Evolutionary conservation across 208 protist species (phyloP), one percentile per base, ranked within the genome.

Genomic region (Borovskyia barvae): DNA sequence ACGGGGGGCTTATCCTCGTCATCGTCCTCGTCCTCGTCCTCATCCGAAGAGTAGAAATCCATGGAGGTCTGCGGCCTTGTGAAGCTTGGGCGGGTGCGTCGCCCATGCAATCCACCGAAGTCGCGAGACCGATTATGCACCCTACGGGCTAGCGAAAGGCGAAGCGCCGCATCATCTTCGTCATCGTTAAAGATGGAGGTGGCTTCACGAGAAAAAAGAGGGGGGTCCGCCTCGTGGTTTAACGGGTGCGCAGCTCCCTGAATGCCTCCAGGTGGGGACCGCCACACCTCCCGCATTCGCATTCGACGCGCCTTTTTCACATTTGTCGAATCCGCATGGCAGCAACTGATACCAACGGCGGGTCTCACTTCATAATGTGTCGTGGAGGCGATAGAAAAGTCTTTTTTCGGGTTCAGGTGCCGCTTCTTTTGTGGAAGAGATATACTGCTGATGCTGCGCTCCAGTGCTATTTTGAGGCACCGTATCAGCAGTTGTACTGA

Each of bases 401-500:
- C 90, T 24, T 67, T 77, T 42, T 80, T 56, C 8, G 87, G 76
- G 59, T 94, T 84, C 19, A 96, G 74, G 2, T 83, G 73, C 8
- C 90, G 80, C 59, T 86, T 72, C 47, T 94, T 94, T 33, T 82
- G 85, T 5, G 90, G 82, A 5, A 87, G 57, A 5, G 85, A 90
- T 40, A 96, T 96, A 55, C 79, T 90, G 0, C 55, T 76, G 33
- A 96, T 91, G 36, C 81, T 84, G 30, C 72, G 70, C 25, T 62
- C 63, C n/a, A 96, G 62, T 3, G 85, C 90, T 30, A 82, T 75
- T 43, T 94, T 92, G 29, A 94, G 70, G 62, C 87, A 96, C 4
- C 61, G 48, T 47, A 96, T 93, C 17, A 94, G 54, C 19, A 75
- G 72, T 30, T 75, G 49, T 41, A 83, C 90, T 1, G 80, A 75